phyloP scores from a whole-genome alignment of 2,329 filamentous ascomycete genomes.

The Fusarium dlaminii region DNA sequence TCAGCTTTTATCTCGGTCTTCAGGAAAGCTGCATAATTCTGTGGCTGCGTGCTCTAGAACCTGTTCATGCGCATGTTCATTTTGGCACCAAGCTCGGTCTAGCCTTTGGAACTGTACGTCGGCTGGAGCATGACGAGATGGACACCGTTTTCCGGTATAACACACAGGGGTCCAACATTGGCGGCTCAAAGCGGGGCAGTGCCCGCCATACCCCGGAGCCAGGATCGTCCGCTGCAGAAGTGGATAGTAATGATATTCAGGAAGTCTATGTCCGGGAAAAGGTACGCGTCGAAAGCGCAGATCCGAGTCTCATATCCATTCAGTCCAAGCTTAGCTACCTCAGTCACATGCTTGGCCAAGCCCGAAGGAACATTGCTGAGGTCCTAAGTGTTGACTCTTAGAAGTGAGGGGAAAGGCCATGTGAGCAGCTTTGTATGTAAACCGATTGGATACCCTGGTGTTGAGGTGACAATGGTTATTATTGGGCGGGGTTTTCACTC shows the following conservation, averaged over 20 bases:
- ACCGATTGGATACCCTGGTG: conserved; percentile 43
- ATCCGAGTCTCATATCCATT: conserved; percentile 84
- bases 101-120: conserved; percentile 71
- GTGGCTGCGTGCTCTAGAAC: conserved; percentile 74
- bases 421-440: conserved; percentile 27
- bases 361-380: conserved; percentile 75
- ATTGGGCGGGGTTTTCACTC: neutral
- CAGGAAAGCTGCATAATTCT: conserved; percentile 77
- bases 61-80: conserved; percentile 69
- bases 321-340: conserved; percentile 85
- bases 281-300: conserved; percentile 85
- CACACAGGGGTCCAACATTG: conserved; percentile 44
- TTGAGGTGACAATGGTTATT: conserved; percentile 24
- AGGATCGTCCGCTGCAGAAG: conserved; percentile 26
- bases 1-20: conserved; percentile 80
- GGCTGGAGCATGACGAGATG: conserved; percentile 81
- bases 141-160: conserved; percentile 77
- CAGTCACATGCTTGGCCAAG: conserved; percentile 75
- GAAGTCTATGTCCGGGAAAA: conserved; percentile 91
- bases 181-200: conserved; percentile 39
- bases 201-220: conserved; percentile 40
- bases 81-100: conserved; percentile 74
- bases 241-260: conserved; percentile 41
- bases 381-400: conserved; percentile 73
- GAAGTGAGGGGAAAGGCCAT: conserved; percentile 29